Evolutionary conservation across 2,329 filamentous ascomycete genomes (phyloP), one percentile per base, ranked within the genome.

Genomic region (Ophiosphaerella korrae): DNA sequence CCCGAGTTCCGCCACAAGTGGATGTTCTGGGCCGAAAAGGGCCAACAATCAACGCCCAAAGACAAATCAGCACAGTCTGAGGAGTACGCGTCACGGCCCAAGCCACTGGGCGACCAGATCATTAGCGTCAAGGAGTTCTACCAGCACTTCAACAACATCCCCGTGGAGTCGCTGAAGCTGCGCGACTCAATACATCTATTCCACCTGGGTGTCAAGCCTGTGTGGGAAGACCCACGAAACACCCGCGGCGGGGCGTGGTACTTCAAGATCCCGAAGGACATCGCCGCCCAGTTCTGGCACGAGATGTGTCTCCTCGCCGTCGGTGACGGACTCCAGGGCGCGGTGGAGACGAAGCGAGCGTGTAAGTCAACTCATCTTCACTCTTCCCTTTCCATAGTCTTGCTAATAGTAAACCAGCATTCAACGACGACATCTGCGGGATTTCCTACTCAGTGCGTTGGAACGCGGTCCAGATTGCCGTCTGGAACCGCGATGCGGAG

Each of bases 401-500:
- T 3, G 35, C 26, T 31, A 33, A 39, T 42, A 52, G n/a, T 49
- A 23, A 8, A 5, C 4, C 14, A 74, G 71, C 68, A 1, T 80
- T 80, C 66, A 91, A 90, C 71, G 91, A 96, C 71, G 88, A 85
- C 62, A 82, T 97, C 63, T 94, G 92, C 71, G 93, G 93, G 43
- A 87, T 97, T 40, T 90, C 89, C 36, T 86, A 94, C 58, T 92
- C 89, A 1, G 89, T 93, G 50, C 88, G 92, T 65, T 95, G 94
- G 82, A 96, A 92, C 77, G 88, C 87, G 26, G 87, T 93, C 71
- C 84, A 96, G 57, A 88, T 97, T 71, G 89, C 89, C 63, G 84
- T 97, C 67, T 97, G 93, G 93, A 94, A 96, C 77, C 90, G 94
- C 56, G 89, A 96, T 67, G 87, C 87, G 18, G 87, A 85, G 53